Conservation (phyloP, 2,329 filamentous ascomycete genomes). For the Madurella fahalii region DNA sequence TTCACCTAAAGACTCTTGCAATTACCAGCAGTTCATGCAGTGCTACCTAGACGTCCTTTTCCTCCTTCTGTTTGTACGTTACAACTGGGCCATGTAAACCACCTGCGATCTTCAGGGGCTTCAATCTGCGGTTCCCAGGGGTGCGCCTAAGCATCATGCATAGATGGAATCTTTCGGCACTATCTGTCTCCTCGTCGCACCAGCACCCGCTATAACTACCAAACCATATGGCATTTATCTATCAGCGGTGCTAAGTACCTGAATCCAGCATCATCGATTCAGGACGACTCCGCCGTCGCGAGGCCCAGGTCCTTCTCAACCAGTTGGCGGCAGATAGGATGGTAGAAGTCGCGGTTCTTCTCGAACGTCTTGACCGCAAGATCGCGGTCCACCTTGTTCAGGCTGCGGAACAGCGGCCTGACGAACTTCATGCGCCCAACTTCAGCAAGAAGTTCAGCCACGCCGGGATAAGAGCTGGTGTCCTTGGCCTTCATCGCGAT, state of each 20-base stretch:
- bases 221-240: not conserved
- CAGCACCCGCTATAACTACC: no score
- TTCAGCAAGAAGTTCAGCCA: conserved; percentile 69
- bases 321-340: conserved; percentile 85
- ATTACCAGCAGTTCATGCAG: no score
- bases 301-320: conserved; percentile 75
- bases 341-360: conserved; percentile 88
- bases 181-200: no score
- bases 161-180: no score
- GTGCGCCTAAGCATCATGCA: no score
- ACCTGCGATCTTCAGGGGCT: no score
- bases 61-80: no score
- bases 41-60: no score
- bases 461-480: conserved; percentile 62
- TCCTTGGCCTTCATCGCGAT: conserved; percentile 75
- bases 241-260: not conserved
- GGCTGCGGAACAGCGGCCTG: conserved; percentile 71
- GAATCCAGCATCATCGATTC: not conserved
- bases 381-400: conserved; percentile 69
- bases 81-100: no score
- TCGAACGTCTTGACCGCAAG: conserved; percentile 79
- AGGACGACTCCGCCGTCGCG: conserved; percentile 16
- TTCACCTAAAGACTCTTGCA: no score
- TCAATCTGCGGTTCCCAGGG: no score
- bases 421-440: conserved; percentile 99